Base-by-base conservation (phyloP, 768 basidiomycete species). In the Sarcodon sp. region DNA sequence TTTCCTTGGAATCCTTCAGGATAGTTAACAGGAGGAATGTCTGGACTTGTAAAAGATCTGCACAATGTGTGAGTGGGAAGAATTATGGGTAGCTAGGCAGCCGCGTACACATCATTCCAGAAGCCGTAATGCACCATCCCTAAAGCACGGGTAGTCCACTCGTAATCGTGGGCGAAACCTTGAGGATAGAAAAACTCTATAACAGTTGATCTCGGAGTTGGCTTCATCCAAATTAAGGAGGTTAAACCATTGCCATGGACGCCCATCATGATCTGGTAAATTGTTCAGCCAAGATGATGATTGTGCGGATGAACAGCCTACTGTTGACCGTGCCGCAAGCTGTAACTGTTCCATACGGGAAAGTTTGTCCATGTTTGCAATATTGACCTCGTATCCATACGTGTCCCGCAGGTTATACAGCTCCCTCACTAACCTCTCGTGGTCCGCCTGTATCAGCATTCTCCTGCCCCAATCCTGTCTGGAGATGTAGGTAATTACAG, bases 241-340 rank as follows among this genome's bases (percentile, higher is more conserved):
- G 90, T 93, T 35, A 96, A 62, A 33, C 88, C 92, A 58, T 96
- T 94, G 8, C 92, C 91, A 56, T 94, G 91, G 12, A 94, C 84
- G 49, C 91, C 91, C 75, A 93, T 83, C 81, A 94, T 76, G 57
- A 94, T 88, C 91, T 94, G 51, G 6, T 51, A 8, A 46, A 43
- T 47, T 34, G 52, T 36, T 10, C 15, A 35, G 32, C 44, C 8
- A 54, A 35, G n/a, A 44, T 15, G 15, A 31, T 35, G 33, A 31
- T 18, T 47, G 15, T 8, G 27, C 39, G 13, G 16, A 36, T 6
- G 43, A 33, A 2, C 64, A 27, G 21, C 80, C 56, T 59, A 92
- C 87, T 44, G 92, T 96, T 2, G 91, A 90, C 51, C 88, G 71
- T 3, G 80, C 87, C 8, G 92, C 83, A 3, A 97, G 64, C 45